Evolutionary conservation across 805 yeast genomes (phyloP).

Genomic region (Metschnikowia dekortorum): DNA sequence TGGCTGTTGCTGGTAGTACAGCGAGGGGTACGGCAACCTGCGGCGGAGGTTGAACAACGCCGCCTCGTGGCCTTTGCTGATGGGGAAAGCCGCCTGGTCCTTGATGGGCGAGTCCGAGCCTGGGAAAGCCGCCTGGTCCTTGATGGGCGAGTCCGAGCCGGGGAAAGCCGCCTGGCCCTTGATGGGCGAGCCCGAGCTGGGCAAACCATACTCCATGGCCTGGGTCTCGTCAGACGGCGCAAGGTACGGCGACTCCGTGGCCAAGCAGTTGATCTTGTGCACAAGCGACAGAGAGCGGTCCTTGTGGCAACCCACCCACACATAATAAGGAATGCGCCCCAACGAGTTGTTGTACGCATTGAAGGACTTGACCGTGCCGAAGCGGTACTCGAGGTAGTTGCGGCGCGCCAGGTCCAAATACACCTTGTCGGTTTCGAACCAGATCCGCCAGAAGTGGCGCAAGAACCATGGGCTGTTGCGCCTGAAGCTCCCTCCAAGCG

Average conservation of each 20-base stretch:
- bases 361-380: slow-evolving; percentile 74
- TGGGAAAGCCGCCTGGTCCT: too few relatives aligned
- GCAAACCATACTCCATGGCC: slow-evolving; percentile 10
- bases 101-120: too few relatives aligned
- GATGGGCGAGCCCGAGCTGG: too few relatives aligned
- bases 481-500: slow-evolving; percentile 68
- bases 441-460: slow-evolving; percentile 78
- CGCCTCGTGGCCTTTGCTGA: slow-evolving; percentile 74
- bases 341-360: slow-evolving; percentile 60
- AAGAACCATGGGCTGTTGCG: slow-evolving; percentile 74
- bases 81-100: slow-evolving; percentile 19
- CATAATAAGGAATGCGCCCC: slow-evolving; percentile 77
- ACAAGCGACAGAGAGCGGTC: slow-evolving; percentile 37
- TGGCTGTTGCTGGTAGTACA: slow-evolving; percentile 70
- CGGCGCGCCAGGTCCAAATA: slow-evolving; percentile 76
- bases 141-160: too few relatives aligned
- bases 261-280: slow-evolving; percentile 66
- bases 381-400: slow-evolving; percentile 75
- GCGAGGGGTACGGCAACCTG: slow-evolving; percentile 73
- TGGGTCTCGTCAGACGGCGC: slow-evolving; percentile 48
- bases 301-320: slow-evolving; percentile 67
- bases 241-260: slow-evolving; percentile 77
- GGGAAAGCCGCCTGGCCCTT: too few relatives aligned
- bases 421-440: slow-evolving; percentile 85
- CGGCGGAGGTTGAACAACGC: slow-evolving; percentile 58